Percentiles rank a stretch among this genome's conserved stretches.
Evolutionary conservation across 225 moss, liverwort and hornwort genomes (phyloP).

Genomic region (Bryoerythrophyllum caledonicum): DNA sequence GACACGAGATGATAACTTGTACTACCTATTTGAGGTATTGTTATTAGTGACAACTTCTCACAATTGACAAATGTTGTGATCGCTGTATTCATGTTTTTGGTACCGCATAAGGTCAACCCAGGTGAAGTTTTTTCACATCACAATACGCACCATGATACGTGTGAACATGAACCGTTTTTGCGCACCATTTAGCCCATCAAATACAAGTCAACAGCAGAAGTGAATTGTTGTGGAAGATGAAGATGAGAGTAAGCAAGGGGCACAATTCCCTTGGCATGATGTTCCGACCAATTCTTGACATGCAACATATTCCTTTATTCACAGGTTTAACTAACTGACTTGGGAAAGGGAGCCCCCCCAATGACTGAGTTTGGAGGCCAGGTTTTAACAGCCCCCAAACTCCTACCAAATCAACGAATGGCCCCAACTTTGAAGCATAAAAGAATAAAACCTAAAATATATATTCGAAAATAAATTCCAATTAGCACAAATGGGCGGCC

Average conservation of each 20-base stretch:
- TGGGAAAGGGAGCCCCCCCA: conserved; percentile 43
- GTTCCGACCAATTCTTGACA: conserved; percentile 31
- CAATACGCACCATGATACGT: no score
- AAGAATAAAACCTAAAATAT: neutral
- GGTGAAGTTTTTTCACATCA: no score
- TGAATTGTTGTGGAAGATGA: neutral
- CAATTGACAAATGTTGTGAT: no score
- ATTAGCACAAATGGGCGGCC: neutral
- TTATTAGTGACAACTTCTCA: no score
- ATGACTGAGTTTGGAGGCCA: conserved; percentile 43
- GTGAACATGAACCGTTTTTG: no score
- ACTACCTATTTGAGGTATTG: no score
- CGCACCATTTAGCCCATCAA: no score
- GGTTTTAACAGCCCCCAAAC: neutral
- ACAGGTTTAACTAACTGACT: neutral
- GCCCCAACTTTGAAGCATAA: neutral
- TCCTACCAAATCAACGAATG: conserved; percentile 8
- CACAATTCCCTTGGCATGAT: neutral
- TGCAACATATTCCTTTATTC: conserved; percentile 18
- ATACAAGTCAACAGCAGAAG: neutral
- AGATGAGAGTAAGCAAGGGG: neutral
- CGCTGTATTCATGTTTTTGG: no score
- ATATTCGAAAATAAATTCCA: no score
- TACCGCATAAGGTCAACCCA: no score
- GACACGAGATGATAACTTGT: no score